Evolutionary conservation across 768 basidiomycete species (phyloP), one percentile per base, ranked within the genome.

Genomic region (Kwoniella sp.): DNA sequence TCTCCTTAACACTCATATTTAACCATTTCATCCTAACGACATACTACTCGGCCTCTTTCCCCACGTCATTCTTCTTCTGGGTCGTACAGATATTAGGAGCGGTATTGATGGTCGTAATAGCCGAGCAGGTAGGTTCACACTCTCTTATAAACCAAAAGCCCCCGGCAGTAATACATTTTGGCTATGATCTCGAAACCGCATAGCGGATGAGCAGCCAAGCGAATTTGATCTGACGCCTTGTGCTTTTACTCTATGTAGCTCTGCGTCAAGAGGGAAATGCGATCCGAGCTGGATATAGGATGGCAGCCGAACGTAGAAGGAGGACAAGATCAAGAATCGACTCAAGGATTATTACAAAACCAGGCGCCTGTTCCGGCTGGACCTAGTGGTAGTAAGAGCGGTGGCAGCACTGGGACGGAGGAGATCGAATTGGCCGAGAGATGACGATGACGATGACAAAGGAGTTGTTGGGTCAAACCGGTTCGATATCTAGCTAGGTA

Each of bases 61-160:
- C 96, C 7, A 90, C 90, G 0, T 94, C 92, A 1, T 77, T 91
- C 36, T 98, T 95, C 84, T 97, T 90, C 83, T 99, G 94, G 93
- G 73, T 87, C 51, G 83, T 94, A 54, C 83, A 94, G 76, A 79
- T 85, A n/a, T 81, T 82, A 44, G 88, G 90, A 48, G 84, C 91
- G 7, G 82, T 86, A n/a, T 70, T 88, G 40, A 90, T 88, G 64
- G 85, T 97, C 66, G 83, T 92, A 57, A 79, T 88, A 13, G 90
- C 92, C 1, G 96, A 99, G 77, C 92, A 97, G 72, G 83, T 96
- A 26, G 94, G 95, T 76, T 55, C 22, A 13, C 7, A 48, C 30
- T 13, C 55, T 58, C n/a, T n/a, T n/a, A n/a, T n/a, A n/a, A n/a
- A n/a, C n/a, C n/a, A n/a, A n/a, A n/a, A n/a, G n/a, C n/a, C n/a